Conservation (phyloP, 306 rosid genomes). For the Quercus bicolor region DNA sequence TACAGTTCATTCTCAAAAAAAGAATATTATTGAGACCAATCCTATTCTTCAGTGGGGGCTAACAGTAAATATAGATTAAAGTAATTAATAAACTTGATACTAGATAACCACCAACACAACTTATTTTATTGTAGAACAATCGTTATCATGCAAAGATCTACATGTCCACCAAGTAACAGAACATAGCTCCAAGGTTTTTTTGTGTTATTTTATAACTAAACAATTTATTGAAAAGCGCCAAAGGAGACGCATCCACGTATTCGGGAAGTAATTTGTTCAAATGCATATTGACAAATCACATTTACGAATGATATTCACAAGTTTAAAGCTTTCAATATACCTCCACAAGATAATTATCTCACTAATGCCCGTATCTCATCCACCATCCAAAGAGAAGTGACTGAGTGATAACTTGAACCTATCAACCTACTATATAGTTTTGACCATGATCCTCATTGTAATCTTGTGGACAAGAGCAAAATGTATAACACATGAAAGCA, state of each 20-base stretch:
- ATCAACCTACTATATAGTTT: conserved; percentile 3
- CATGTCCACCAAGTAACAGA: conserved; percentile 21
- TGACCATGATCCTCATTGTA: conserved; percentile 1
- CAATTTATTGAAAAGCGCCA: background rate
- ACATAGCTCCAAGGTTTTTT: conserved; percentile 5
- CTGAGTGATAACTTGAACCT: conserved; percentile 13
- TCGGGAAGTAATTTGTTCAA: conserved; percentile 7
- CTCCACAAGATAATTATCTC: conserved; percentile 2
- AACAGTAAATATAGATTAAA: conserved; percentile 20
- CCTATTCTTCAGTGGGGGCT: background rate
- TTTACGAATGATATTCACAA: background rate
- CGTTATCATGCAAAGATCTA: conserved; percentile 23
- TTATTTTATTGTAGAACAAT: conserved; percentile 23
- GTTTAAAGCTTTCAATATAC: background rate
- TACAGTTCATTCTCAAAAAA: conserved; percentile 12
- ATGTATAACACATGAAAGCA: conserved; percentile 11
- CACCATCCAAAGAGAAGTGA: conserved; percentile 1
- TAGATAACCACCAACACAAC: conserved; percentile 18
- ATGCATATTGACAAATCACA: conserved; percentile 22
- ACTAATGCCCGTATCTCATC: conserved; percentile 22
- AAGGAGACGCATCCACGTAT: background rate
- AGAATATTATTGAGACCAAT: background rate
- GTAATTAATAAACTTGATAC: conserved; percentile 20
- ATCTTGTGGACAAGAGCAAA: conserved; percentile 15
- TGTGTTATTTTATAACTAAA: background rate